phyloP scores from a whole-genome alignment of 148 eudicot species.

The Vaccinium myrtillus region DNA sequence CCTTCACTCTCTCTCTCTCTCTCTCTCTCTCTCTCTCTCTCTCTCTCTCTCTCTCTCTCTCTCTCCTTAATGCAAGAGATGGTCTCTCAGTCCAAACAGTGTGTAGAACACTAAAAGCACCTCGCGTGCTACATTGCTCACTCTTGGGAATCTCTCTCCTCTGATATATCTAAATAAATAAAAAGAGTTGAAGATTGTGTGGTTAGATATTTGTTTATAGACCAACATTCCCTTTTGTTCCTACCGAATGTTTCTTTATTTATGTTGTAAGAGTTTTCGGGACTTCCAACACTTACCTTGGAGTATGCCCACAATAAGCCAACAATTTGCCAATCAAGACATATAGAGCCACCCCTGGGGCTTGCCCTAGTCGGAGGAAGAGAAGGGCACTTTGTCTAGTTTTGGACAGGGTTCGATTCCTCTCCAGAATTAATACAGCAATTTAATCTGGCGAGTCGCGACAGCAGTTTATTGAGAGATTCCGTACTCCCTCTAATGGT shows the following conservation, averaged over 20 bases:
- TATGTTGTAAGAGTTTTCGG: not conserved
- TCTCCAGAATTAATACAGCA: no score
- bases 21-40: not conserved
- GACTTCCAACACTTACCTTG: slow-evolving; percentile 18
- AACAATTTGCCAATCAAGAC: not conserved
- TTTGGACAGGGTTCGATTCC: no score
- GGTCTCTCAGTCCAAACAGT: slow-evolving; percentile 22
- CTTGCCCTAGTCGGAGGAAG: no score
- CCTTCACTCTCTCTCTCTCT: slow-evolving; percentile 11
- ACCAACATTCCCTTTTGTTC: slow-evolving; percentile 45
- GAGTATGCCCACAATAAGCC: slow-evolving; percentile 16
- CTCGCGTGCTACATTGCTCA: slow-evolving; percentile 19
- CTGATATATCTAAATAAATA: not conserved
- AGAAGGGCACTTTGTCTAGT: no score
- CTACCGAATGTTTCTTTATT: slow-evolving; percentile 26
- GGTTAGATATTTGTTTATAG: slow-evolving; percentile 1
- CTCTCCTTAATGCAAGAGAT: not conserved
- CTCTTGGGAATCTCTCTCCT: slow-evolving; percentile 14
- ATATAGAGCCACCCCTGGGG: not conserved
- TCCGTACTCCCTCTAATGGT: no score
- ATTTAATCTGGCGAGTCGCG: no score
- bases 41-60: slow-evolving; percentile 1
- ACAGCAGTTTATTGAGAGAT: no score
- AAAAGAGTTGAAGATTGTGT: not conserved
- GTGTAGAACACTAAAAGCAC: slow-evolving; percentile 17